Conservation (phyloP, 2,329 filamentous ascomycete species). For the Akanthomyces uredinophilus region DNA sequence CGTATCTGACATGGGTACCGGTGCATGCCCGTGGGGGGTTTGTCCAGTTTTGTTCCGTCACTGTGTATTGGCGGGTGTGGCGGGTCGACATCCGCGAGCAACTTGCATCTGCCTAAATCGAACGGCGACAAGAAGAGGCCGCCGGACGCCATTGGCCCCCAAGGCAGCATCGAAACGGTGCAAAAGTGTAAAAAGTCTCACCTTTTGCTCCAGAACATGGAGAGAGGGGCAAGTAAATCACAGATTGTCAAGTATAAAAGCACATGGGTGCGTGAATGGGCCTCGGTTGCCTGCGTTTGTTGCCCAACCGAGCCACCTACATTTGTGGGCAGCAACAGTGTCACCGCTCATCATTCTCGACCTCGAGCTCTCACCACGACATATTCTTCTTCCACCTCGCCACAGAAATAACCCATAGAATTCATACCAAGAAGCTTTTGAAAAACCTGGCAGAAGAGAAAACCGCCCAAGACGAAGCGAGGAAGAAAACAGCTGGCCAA, state of each 20-base stretch:
- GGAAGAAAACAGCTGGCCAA: too few relatives aligned
- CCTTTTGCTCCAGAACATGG: background rate
- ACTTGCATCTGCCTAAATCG: slow-evolving; percentile 9
- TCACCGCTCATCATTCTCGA: background rate
- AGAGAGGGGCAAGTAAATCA: background rate
- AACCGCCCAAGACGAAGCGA: too few relatives aligned
- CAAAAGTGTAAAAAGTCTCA: slow-evolving; percentile 2
- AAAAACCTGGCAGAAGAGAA: background rate
- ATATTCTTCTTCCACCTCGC: background rate
- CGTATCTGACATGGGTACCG: background rate
- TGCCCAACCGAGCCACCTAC: background rate
- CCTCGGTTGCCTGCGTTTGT: background rate
- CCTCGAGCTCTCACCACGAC: background rate
- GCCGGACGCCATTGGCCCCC: background rate
- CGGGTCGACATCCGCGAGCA: background rate
- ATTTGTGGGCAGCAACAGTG: background rate
- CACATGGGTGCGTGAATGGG: background rate
- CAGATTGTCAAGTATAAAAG: background rate
- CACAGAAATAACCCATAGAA: background rate
- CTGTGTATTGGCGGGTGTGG: background rate
- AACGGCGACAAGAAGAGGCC: background rate
- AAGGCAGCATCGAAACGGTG: background rate
- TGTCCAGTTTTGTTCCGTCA: background rate
- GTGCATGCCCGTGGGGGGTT: background rate
- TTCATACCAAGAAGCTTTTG: background rate